Percentiles rank a stretch among this genome's conserved stretches.
Evolutionary conservation across 257 asterid genomes (phyloP).

Genomic region (Nicotiana noctiflora): DNA sequence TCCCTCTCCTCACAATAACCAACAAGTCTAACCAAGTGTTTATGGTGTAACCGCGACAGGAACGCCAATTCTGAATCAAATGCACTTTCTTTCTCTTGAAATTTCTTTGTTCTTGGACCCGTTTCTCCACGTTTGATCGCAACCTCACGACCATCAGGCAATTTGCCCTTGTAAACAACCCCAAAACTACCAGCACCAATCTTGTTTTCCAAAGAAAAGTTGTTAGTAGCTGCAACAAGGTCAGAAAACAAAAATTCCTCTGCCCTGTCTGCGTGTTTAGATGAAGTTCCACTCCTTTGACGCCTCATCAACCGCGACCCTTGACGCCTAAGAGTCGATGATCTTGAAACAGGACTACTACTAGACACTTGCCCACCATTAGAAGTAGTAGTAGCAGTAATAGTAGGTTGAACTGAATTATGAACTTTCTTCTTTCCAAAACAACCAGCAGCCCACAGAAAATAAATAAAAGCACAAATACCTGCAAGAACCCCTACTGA

Average conservation of each 20-base stretch:
- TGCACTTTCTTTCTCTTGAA: slow-evolving; percentile 79
- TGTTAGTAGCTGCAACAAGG: slow-evolving; percentile 53
- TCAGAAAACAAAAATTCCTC: slow-evolving; percentile 64
- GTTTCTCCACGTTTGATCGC: slow-evolving; percentile 76
- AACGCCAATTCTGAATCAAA: slow-evolving; percentile 78
- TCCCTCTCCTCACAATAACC: slow-evolving; percentile 79
- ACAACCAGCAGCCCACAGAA: slow-evolving; percentile 61
- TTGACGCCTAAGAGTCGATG: slow-evolving; percentile 73
- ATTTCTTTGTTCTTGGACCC: slow-evolving; percentile 49
- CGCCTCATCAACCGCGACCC: slow-evolving; percentile 80
- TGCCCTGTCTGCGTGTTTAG: slow-evolving; percentile 62
- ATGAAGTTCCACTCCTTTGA: slow-evolving; percentile 80
- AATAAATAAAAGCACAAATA: slow-evolving; percentile 46
- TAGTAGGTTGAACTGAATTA: slow-evolving; percentile 79
- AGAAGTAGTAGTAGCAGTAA: slow-evolving; percentile 17
- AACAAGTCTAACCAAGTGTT: slow-evolving; percentile 68
- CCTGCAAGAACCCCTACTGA: slow-evolving; percentile 70
- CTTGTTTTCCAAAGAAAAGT: slow-evolving; percentile 59
- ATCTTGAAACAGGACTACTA: slow-evolving; percentile 56
- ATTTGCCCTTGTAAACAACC: slow-evolving; percentile 64
- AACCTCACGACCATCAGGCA: slow-evolving; percentile 63
- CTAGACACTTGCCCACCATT: slow-evolving; percentile 32
- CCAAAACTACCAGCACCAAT: slow-evolving; percentile 89
- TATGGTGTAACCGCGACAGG: slow-evolving; percentile 84
- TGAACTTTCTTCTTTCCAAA: slow-evolving; percentile 78